These are phyloP conservation scores for Lenzites betulinus DNA, from an alignment of 768 basidiomycete genomes.

Conservation along the genomic window DNA sequence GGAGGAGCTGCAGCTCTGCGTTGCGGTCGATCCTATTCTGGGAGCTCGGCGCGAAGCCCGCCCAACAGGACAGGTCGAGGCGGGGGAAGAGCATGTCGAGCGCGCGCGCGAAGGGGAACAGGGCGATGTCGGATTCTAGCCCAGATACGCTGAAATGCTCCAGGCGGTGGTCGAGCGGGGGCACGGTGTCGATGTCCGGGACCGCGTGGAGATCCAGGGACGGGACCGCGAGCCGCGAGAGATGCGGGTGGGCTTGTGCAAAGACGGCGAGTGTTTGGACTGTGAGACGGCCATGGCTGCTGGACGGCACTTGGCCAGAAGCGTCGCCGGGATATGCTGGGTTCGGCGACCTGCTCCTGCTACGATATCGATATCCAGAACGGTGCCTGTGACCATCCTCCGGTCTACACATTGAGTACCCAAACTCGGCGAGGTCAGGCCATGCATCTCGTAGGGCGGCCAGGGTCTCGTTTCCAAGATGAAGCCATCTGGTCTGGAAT, in stretches of 20 bases:
- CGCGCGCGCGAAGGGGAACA: conserved; percentile 1
- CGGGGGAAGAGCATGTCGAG: conserved; percentile 12
- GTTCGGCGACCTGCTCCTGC: background rate
- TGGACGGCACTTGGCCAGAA: too few species aligned
- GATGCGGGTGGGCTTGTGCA: conserved; percentile 7
- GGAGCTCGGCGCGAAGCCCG: too few species aligned
- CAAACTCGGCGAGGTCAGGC: background rate
- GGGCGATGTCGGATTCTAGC: background rate
- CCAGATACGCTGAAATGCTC: background rate
- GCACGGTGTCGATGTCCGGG: background rate
- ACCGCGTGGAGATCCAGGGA: background rate
- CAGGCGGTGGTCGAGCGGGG: conserved; percentile 3
- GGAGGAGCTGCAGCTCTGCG: conserved; percentile 3
- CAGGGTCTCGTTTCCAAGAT: background rate
- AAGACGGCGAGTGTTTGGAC: conserved; percentile 4
- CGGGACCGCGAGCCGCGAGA: background rate
- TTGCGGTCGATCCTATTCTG: background rate
- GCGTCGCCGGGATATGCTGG: too few species aligned
- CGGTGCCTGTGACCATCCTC: background rate
- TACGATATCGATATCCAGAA: background rate
- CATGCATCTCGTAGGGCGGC: background rate
- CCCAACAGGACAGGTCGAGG: background rate
- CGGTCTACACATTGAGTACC: background rate
- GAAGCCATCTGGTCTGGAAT: background rate
- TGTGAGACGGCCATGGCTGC: background rate